Base-by-base conservation (phyloP, 176 grass and related monocot genomes). In the Dendrocalamus sinicus region DNA sequence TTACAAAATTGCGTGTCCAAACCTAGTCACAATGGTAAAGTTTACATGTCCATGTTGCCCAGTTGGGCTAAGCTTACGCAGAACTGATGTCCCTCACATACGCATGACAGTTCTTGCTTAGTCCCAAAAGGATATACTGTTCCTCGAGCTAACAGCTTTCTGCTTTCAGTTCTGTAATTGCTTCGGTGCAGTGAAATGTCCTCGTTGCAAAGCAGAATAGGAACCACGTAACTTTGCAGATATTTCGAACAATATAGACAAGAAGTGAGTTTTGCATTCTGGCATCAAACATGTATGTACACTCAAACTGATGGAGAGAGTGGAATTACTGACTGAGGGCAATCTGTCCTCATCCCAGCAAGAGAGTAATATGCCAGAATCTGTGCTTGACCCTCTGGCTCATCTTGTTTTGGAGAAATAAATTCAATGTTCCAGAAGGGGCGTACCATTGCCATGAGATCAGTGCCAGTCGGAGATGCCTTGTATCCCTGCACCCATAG, bases 381-480 rank as follows among this genome's bases (percentile, higher is more conserved):
- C 87, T 99, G 96, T 87, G 87, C 89, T 76, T 91, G 85, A 72
- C 83, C 68, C 41, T 94, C 86, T 71, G 87, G 46, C 30, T 81
- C 84, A 59, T 72, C 41, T 39, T 85, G 77, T 19, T 60, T 83
- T 20, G 93, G 90, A 81, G 89, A 67, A 84, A 96, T 94, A 77
- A 92, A 90, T 70, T 99, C 96, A 64, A 99, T 95, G 86, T 99
- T 99, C 96, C 96, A 96, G 77, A 92, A 99, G 51, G 92, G 92
- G 9, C 92, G 93, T 64, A 73, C 89, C 96, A 99, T 99, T 55
- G 79, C 67, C 50, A 86, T 78, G 58, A 99, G 93, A 83, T 96
- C 93, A 2, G 14, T 19, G 16, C 96, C 94, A 19, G 62, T 88
- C 30, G 79, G 76, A 88, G 93, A 94, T 81, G 92, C 89, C 75